Evolutionary conservation across 768 basidiomycete species (phyloP), one percentile per base, ranked within the genome.

Genomic region (Cubamyces lactineus): DNA sequence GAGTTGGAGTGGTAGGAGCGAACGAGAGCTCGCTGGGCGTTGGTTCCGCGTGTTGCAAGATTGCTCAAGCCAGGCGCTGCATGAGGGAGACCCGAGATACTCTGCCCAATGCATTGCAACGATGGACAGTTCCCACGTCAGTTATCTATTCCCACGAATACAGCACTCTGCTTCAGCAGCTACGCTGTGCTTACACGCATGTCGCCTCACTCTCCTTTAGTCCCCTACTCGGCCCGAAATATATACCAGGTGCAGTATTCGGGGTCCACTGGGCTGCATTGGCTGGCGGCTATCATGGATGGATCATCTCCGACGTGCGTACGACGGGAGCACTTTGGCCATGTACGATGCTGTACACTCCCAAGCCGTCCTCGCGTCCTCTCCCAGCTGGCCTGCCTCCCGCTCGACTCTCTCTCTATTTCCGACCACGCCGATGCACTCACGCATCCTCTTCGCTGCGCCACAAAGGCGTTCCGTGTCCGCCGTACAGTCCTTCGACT

Each of bases 301-400:
- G 59, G 49, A 57, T 52, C 61, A 57, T 51, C 54, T 56, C 54
- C 48, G 53, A 42, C 41, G 19, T 55, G 60, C 52, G 52, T 24
- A 38, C 59, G 50, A 38, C 47, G 24, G 53, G 60, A n/a, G 40
- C 53, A 19, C 38, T 62, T 62, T 57, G 30, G 28, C 49, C 61
- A 57, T 62, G 21, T 56, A 50, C 53, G 61, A 62, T 51, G 54
- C 54, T 62, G 61, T 56, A 55, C 53, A 51, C 48, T 56, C 60
- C 17, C 60, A 51, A 50, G 52, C 59, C 59, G 11, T 49, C 48
- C 41, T 40, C 61, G 52, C 59, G 11, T 49, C 48, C 41, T 40
- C 61, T 49, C 50, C 12, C 47, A 17, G 13, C 47, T 13, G 16
- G 23, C 15, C 47, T 26, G 9, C 3, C 47, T 48, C 47, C 26